Evolutionary conservation across 2,329 filamentous ascomycete genomes (phyloP), one percentile per base, ranked within the genome.

Genomic region (Chrysoporthe austroafricana): DNA sequence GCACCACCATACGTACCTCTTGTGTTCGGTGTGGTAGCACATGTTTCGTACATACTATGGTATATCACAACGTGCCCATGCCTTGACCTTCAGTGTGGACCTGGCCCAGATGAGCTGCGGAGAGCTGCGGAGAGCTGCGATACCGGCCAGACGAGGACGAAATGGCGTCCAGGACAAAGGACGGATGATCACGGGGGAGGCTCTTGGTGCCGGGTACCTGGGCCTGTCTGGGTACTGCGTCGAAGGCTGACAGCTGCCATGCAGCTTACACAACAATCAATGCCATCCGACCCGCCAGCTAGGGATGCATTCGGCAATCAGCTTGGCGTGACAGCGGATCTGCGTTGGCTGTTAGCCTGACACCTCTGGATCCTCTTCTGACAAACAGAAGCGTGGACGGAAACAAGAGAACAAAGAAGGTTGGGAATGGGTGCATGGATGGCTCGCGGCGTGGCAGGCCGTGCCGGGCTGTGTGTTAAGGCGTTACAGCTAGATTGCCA

Each of bases 21-120:
- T 39, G 21, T 13, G 6, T 54, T 11, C 18, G 6, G 50, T 54
- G n/a, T 54, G 26, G n/a, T 54, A 54, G 26, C 50, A 54, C 50
- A 54, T 54, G 50, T 54, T 18, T 11, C 21, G n/a, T 54, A 54
- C 50, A 44, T 16, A 9, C 8, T 44, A 16, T 44, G 14, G 36
- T 39, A 39, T 39, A 39, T 39, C 36, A 39, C 36, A 46, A 18
- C 14, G 9, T 32, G 32, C 52, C 52, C 63, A 16, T 32, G 32
- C 50, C 52, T 66, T 63, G 62, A 63, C 64, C 63, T 66, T 62
- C 64, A 42, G 42, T 63, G 59, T 62, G 9, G 4, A 39, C 36
- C 36, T 26, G 26, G 9, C 36, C 36, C 9, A 39, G 36, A 39
- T 39, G 36, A 39, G 9, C 36, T 9, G 36, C 6, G 6, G 36